These are phyloP conservation scores for Magnolia changhungtana DNA, from an alignment of 164 flowering plant genomes.

Conservation along the genomic window DNA sequence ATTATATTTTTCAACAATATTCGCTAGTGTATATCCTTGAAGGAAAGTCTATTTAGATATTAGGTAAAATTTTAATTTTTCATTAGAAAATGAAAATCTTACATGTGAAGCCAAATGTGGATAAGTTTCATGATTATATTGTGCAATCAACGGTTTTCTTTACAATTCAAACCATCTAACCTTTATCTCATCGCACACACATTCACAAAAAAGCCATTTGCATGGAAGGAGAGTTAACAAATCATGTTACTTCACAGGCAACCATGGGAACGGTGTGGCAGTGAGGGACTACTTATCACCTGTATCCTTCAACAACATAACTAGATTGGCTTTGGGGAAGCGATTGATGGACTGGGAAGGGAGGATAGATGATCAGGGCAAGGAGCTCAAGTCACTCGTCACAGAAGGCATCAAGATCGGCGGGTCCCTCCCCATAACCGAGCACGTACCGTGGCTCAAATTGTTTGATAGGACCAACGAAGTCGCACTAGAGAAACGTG, in stretches of 20 bases:
- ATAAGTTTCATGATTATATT: too few relatives aligned
- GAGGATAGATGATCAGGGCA: slow-evolving; percentile 22
- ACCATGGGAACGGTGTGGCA: slow-evolving; percentile 14
- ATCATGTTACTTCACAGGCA: slow-evolving; percentile 11
- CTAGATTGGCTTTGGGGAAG: slow-evolving; percentile 29
- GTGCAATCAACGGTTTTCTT: too few relatives aligned
- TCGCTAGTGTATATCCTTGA: too few relatives aligned
- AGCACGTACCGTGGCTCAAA: slow-evolving; percentile 29
- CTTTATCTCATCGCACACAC: background rate
- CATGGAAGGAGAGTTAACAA: background rate
- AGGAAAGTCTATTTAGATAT: too few relatives aligned
- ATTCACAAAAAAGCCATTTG: background rate
- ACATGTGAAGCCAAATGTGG: too few relatives aligned
- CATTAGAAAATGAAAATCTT: too few relatives aligned
- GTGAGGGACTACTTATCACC: slow-evolving; percentile 17
- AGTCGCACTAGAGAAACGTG: slow-evolving; percentile 11
- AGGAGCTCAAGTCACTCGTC: slow-evolving; percentile 23
- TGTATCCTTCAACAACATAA: slow-evolving; percentile 32
- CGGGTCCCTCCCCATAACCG: slow-evolving; percentile 16
- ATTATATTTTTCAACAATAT: too few relatives aligned
- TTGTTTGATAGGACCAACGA: slow-evolving; percentile 17
- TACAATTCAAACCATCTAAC: too few relatives aligned
- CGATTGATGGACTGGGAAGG: slow-evolving; percentile 23
- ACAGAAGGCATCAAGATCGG: slow-evolving; percentile 15
- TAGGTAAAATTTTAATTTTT: too few relatives aligned